Evolutionary conservation across 495 filamentous ascomycete genomes (phyloP).

Genomic region (Hyphodiscus hymeniophilus): DNA sequence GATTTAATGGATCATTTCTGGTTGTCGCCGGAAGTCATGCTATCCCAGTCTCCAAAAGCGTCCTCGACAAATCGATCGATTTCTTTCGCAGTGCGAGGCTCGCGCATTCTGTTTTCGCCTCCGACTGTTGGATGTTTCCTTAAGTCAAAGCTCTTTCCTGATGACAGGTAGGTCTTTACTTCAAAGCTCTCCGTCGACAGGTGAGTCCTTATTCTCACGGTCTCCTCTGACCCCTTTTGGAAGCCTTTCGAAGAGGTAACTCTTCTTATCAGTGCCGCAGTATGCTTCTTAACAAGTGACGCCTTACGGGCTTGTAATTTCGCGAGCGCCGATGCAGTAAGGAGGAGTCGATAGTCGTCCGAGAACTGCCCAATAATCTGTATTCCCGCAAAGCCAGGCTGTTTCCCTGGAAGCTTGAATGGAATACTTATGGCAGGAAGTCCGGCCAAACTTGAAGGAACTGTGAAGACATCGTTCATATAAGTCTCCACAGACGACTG

Average conservation of each 20-base stretch:
- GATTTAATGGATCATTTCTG: too few relatives aligned
- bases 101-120: too few relatives aligned
- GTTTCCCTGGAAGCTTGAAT: constrained; percentile 30
- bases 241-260: too few relatives aligned
- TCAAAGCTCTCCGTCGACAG: too few relatives aligned
- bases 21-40: too few relatives aligned
- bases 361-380: constrained; percentile 91
- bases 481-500: constrained; percentile 41
- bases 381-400: constrained; percentile 52
- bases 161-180: too few relatives aligned
- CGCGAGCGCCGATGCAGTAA: constrained; percentile 32
- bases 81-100: background rate
- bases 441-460: constrained; percentile 88
- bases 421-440: constrained; percentile 85
- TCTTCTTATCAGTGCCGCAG: too few relatives aligned
- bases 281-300: too few relatives aligned
- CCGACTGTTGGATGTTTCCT: too few relatives aligned
- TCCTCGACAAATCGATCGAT: background rate
- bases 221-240: too few relatives aligned
- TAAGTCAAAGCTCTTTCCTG: too few relatives aligned
- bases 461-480: constrained; percentile 91
- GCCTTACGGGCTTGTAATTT: background rate
- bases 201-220: too few relatives aligned
- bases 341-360: constrained; percentile 62
- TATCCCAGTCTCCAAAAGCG: background rate